Base-by-base conservation (phyloP, 2,329 filamentous ascomycete genomes). In the Colletotrichum noveboracense region DNA sequence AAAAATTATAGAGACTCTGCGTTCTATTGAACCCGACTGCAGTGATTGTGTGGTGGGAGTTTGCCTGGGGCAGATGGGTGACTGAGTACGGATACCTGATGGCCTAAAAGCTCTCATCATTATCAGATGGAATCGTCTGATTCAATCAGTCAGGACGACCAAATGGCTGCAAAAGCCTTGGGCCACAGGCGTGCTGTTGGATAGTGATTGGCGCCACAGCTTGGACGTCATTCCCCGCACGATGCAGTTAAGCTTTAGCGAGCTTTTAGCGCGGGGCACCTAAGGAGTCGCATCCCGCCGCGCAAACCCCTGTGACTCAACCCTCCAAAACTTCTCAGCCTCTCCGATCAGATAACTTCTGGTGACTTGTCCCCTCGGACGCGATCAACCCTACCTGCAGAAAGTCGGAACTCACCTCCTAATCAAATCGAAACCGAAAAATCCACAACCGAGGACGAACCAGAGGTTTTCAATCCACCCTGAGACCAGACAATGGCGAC, bases 271-370 rank as follows among this genome's bases (percentile, higher is more conserved):
- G 74, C 74, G 74, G 74, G 74, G 74, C 71, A 76, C 48, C 58
- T 43, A 38, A 52, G 43, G n/a, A 64, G 58, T 66, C 61, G 62
- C 74, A 77, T 77, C 76, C 74, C 74, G 74, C 74, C 73, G 72
- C 34, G 64, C 64, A 72, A 75, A 74, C 74, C 74, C 76, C 74
- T 74, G 76, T 77, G 76, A 77, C 65, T 77, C 76, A 76, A 72
- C 36, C 61, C 70, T 70, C 74, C 76, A 77, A 77, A 76, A 76
- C 64, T 76, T 73, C 74, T 73, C 66, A 70, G 74, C 60, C 28
- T 62, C 30, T 52, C 60, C 48, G 36, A 67, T 67, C 21, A 71
- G 43, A 66, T 34, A 71, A 55, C 48, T 56, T 56, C 43, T 38
- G 32, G 48, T 18, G 52, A 60, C 32, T 24, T 21, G 21, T 48